phyloP scores from a whole-genome alignment of 75 land plant species.

The Cupressus sempervirens region DNA sequence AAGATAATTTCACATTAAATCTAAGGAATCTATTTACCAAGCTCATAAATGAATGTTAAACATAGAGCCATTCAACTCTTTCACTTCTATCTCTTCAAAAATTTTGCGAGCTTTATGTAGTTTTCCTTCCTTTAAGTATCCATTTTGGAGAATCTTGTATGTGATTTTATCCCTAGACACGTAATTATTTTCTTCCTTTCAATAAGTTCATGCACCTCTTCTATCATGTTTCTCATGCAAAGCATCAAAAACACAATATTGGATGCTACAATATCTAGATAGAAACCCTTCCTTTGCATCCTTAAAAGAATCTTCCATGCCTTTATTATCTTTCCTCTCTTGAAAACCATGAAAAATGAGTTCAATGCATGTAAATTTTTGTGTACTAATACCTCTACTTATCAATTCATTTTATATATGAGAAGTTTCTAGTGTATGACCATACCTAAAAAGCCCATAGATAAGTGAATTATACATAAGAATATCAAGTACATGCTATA shows the following conservation, averaged over 20 bases:
- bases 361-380: slow-evolving; percentile 43
- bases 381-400: slow-evolving; percentile 30
- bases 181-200: slow-evolving; percentile 16
- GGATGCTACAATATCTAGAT: slow-evolving; percentile 43
- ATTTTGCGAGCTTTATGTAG: slow-evolving; percentile 20
- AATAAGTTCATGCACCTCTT: slow-evolving; percentile 23
- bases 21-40: slow-evolving; percentile 11
- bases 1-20: not conserved
- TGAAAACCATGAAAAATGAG: slow-evolving; percentile 36
- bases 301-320: slow-evolving; percentile 31
- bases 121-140: slow-evolving; percentile 23
- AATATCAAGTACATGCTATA: slow-evolving; percentile 41
- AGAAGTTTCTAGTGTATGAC: slow-evolving; percentile 25
- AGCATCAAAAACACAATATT: slow-evolving; percentile 34
- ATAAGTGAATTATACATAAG: slow-evolving; percentile 58
- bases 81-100: slow-evolving; percentile 21
- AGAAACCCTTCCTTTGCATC: slow-evolving; percentile 29
- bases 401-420: slow-evolving; percentile 43
- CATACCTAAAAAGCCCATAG: slow-evolving; percentile 36
- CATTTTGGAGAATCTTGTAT: slow-evolving; percentile 36
- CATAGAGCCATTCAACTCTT: slow-evolving; percentile 4
- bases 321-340: slow-evolving; percentile 29
- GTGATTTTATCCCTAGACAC: slow-evolving; percentile 37
- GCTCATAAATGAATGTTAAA: slow-evolving; percentile 8
- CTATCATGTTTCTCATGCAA: slow-evolving; percentile 17